Percentiles rank a stretch among this genome's conserved stretches.
Conservation (phyloP, 2,329 filamentous ascomycete genomes). For the Lanzia echinophila region DNA sequence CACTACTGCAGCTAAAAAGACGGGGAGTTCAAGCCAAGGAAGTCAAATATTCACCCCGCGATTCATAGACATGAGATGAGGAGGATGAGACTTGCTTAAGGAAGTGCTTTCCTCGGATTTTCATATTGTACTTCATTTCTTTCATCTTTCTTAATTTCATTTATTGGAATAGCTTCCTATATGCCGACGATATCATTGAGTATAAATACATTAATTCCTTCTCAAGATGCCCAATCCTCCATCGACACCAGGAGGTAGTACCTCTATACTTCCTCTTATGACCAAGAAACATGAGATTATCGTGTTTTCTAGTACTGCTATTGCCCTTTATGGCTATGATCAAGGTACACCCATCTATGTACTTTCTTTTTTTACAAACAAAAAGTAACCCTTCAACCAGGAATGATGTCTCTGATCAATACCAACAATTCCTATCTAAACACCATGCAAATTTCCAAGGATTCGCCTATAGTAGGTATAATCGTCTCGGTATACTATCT, state of each 20-base stretch:
- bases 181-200: background rate
- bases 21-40: too few species aligned
- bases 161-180: too few species aligned
- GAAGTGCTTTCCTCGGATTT: too few species aligned
- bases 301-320: conserved; percentile 35
- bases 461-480: conserved; percentile 10
- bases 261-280: conserved; percentile 22
- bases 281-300: conserved; percentile 33
- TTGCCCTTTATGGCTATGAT: conserved; percentile 73
- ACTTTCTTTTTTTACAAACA: background rate
- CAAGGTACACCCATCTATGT: conserved; percentile 47
- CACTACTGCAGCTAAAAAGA: background rate
- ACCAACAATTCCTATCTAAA: conserved; percentile 46
- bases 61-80: too few species aligned
- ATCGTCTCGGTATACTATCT: conserved; percentile 58
- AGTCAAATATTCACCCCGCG: background rate
- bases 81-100: too few species aligned
- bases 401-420: conserved; percentile 69
- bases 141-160: too few species aligned
- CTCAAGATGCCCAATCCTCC: conserved; percentile 29
- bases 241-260: conserved; percentile 17
- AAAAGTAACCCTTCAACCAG: conserved; percentile 2
- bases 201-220: background rate
- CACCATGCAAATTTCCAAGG: conserved; percentile 46
- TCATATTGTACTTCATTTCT: too few species aligned